Evolutionary conservation across 371 early-diverging fungal species (phyloP).

Genomic region (Mucor irregularis): DNA sequence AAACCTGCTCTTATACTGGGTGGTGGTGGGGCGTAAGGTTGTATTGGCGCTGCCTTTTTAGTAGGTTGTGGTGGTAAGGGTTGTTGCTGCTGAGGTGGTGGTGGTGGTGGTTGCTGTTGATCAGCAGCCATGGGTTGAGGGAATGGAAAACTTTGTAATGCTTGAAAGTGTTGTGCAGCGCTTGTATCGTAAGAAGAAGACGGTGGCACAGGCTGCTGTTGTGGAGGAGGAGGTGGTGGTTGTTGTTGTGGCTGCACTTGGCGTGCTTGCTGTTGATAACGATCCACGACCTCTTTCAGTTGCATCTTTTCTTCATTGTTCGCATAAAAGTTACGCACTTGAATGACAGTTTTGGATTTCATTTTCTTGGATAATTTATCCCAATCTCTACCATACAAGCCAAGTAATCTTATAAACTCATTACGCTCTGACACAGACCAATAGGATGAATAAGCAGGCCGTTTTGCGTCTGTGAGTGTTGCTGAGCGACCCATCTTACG

Average conservation of each 20-base stretch:
- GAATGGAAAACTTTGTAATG: constrained; percentile 34
- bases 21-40: constrained; percentile 10
- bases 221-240: too few species aligned
- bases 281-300: constrained; percentile 53
- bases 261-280: constrained; percentile 24
- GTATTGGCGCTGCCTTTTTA: constrained; percentile 10
- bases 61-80: constrained; percentile 2
- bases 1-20: background rate
- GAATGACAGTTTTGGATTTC: constrained; percentile 78
- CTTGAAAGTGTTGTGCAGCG: constrained; percentile 21
- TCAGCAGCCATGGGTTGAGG: constrained; percentile 22
- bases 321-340: constrained; percentile 82
- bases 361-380: constrained; percentile 71
- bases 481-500: constrained; percentile 34
- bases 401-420: constrained; percentile 67
- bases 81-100: constrained; percentile 12
- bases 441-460: constrained; percentile 73
- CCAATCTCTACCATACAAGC: constrained; percentile 76
- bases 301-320: constrained; percentile 72
- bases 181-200: constrained; percentile 16
- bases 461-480: constrained; percentile 31
- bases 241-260: too few species aligned
- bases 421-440: constrained; percentile 84
- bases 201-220: background rate
- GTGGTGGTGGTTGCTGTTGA: constrained; percentile 4